Conservation (phyloP, 768 basidiomycete genomes). For the Mycena maculata region DNA sequence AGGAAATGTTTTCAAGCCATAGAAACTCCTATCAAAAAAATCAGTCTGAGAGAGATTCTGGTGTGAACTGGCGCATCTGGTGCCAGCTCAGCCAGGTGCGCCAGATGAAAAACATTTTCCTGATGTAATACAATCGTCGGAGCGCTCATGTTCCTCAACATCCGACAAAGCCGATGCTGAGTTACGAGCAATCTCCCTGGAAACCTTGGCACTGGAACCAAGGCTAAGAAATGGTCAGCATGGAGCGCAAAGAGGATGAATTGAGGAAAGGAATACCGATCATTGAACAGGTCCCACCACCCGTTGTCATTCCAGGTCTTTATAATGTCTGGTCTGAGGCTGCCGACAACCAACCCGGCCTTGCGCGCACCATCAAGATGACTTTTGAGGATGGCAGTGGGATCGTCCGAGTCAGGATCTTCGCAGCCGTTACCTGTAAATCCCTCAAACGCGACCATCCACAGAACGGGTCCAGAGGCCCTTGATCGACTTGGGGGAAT, state of each 20-base stretch:
- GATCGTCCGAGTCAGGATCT: slow-evolving; percentile 17
- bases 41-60: no score
- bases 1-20: no score
- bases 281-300: slow-evolving; percentile 9
- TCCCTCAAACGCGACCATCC: slow-evolving; percentile 10
- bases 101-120: no score
- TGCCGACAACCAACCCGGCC: background rate
- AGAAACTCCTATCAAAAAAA: no score
- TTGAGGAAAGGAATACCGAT: background rate
- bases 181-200: slow-evolving; percentile 5
- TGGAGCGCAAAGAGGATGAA: background rate
- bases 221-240: background rate
- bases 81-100: no score
- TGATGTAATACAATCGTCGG: background rate
- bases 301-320: background rate
- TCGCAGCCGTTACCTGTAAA: slow-evolving; percentile 25
- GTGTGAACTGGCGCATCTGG: no score
- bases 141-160: background rate
- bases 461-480: background rate
- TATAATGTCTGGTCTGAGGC: background rate
- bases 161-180: slow-evolving; percentile 5
- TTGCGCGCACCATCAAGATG: background rate
- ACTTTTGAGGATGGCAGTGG: background rate
- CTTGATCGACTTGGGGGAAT: background rate
- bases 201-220: slow-evolving; percentile 7